Percentiles rank a stretch among this genome's conserved stretches.
Conservation (phyloP, 2,329 filamentous ascomycete species). For the Aspergillus thermomutatus region DNA sequence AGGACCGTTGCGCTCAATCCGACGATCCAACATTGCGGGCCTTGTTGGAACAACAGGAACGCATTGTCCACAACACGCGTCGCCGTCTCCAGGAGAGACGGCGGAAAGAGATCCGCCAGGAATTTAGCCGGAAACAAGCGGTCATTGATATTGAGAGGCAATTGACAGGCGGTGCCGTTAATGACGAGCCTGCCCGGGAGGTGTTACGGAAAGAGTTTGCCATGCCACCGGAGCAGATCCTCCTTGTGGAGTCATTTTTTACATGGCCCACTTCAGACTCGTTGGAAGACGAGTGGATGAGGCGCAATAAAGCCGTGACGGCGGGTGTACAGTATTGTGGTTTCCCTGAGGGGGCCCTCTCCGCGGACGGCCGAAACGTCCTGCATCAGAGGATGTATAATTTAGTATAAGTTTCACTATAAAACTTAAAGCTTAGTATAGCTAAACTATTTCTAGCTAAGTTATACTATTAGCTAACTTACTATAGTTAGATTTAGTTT, state of each 20-base stretch:
- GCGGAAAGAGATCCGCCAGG: constrained; percentile 4
- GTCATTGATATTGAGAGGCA: constrained; percentile 16
- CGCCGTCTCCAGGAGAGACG: constrained; percentile 9
- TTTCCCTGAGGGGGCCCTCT: too few species aligned
- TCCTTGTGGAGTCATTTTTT: constrained; percentile 21
- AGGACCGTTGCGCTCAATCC: constrained; percentile 3
- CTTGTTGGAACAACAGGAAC: constrained; percentile 9
- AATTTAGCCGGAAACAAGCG: constrained; percentile 15
- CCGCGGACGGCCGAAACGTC: too few species aligned
- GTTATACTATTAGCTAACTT: too few species aligned
- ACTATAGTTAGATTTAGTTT: too few species aligned
- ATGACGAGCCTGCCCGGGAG: constrained; percentile 6
- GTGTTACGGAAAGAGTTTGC: constrained; percentile 11
- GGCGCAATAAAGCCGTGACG: too few species aligned
- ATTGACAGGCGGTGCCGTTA: constrained; percentile 6
- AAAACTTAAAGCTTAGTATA: too few species aligned
- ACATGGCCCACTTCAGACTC: constrained; percentile 18
- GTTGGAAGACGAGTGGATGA: too few species aligned
- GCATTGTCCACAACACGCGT: constrained; percentile 11
- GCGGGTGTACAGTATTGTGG: too few species aligned
- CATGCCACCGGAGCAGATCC: constrained; percentile 17
- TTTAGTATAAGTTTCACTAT: too few species aligned
- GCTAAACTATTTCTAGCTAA: too few species aligned
- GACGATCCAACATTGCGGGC: constrained; percentile 3
- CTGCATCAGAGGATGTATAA: too few species aligned